Percentiles rank a stretch among this genome's conserved stretches.
These are phyloP conservation scores for Aspergillus clavatus DNA, from an alignment of 2,329 filamentous ascomycete genomes.

Conservation along the genomic window DNA sequence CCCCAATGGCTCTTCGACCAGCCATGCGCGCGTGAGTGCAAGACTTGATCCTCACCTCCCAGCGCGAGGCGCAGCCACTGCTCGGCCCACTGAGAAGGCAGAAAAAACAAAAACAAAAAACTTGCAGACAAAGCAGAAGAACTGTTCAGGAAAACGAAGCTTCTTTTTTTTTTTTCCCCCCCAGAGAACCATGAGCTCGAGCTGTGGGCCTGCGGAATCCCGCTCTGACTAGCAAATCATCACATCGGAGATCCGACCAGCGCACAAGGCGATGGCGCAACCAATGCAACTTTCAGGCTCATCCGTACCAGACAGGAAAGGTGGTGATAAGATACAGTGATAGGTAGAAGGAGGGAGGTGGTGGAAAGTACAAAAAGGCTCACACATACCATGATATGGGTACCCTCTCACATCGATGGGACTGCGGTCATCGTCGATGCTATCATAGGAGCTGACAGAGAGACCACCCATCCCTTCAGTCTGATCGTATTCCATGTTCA, in stretches of 20 bases:
- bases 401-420: conserved; percentile 37
- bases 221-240: conserved; percentile 11
- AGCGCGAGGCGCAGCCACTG: neutral
- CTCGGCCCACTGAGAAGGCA: neutral
- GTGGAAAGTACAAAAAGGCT: conserved; percentile 8
- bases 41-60: neutral
- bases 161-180: neutral
- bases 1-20: neutral
- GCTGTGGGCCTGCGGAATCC: conserved; percentile 9
- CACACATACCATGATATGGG: conserved; percentile 38
- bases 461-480: conserved; percentile 39
- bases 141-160: neutral
- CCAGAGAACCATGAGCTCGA: neutral
- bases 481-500: conserved; percentile 38
- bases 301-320: conserved; percentile 8
- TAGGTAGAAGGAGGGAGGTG: neutral
- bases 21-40: neutral
- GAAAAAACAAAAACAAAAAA: neutral
- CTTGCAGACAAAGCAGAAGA: neutral
- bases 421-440: conserved; percentile 37
- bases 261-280: conserved; percentile 30
- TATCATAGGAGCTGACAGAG: conserved; percentile 41
- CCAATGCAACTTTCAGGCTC: conserved; percentile 27
- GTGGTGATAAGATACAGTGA: neutral
- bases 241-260: conserved; percentile 21